phyloP scores from a whole-genome alignment of 2,329 filamentous ascomycete genomes.

The Beauveria pseudobassiana region DNA sequence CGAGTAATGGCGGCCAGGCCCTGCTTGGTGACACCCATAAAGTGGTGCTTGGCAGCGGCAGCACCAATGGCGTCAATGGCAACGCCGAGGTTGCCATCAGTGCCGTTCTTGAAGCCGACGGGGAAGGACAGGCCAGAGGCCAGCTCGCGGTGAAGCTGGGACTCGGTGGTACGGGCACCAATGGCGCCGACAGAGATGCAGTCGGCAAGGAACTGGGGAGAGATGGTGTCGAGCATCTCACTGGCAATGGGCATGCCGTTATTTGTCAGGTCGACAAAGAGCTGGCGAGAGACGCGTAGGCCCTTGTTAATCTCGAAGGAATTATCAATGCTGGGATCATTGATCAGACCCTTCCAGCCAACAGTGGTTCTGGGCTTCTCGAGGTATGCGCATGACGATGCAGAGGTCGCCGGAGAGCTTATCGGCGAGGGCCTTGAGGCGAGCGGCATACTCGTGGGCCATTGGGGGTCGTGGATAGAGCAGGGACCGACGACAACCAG shows the following conservation, averaged over 20 bases:
- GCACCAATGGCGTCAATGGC: constrained; percentile 94
- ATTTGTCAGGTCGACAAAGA: constrained; percentile 85
- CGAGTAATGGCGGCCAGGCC: constrained; percentile 90
- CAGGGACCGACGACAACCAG: constrained; percentile 93
- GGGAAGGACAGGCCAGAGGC: constrained; percentile 94
- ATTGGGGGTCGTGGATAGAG: constrained; percentile 92
- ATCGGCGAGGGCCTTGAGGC: constrained; percentile 68
- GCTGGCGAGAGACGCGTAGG: constrained; percentile 79
- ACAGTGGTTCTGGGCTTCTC: constrained; percentile 98
- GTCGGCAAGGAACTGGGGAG: constrained; percentile 93
- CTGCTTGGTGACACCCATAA: constrained; percentile 98
- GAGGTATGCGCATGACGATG: constrained; percentile 97
- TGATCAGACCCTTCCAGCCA: constrained; percentile 98
- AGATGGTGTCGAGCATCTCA: constrained; percentile 99
- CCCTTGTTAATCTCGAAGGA: constrained; percentile 99
- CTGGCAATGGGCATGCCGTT: constrained; percentile 89
- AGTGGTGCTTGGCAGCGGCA: constrained; percentile 81
- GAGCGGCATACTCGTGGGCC: constrained; percentile 80
- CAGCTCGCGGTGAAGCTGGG: constrained; percentile 90
- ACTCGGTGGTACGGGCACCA: constrained; percentile 92
- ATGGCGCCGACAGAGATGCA: constrained; percentile 93
- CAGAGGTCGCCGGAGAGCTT: constrained; percentile 77
- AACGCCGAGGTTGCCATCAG: constrained; percentile 82
- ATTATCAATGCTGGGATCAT: constrained; percentile 95
- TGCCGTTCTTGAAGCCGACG: constrained; percentile 99